These are phyloP conservation scores for Diplocarpon mali DNA, from an alignment of 2,329 filamentous ascomycete species.

Conservation along the genomic window DNA sequence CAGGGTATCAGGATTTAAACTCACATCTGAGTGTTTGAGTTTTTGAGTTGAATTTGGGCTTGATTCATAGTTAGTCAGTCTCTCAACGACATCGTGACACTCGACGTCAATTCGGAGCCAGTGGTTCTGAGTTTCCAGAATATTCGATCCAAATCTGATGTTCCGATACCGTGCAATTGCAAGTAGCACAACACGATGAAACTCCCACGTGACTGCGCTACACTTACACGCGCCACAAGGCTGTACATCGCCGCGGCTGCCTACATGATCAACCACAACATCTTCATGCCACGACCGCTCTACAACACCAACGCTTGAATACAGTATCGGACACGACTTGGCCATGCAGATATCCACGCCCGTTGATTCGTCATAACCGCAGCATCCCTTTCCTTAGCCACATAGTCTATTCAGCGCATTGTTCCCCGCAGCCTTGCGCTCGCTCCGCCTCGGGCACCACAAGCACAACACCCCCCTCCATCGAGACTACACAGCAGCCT, in stretches of 20 bases:
- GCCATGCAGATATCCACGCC: not conserved
- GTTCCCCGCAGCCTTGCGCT: slow-evolving; percentile 13
- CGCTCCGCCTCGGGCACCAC: slow-evolving; percentile 1
- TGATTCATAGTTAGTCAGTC: too few relatives aligned
- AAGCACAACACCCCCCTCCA: not conserved
- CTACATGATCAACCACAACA: slow-evolving; percentile 1
- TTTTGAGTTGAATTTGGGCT: too few relatives aligned
- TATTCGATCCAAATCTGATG: too few relatives aligned
- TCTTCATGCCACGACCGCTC: not conserved
- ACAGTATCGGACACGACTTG: slow-evolving; percentile 10
- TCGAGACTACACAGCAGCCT: slow-evolving; percentile 1
- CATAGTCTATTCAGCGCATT: not conserved
- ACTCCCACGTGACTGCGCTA: not conserved
- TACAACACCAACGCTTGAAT: slow-evolving; percentile 5
- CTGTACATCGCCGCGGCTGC: not conserved
- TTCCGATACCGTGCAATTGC: too few relatives aligned
- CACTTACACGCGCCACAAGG: not conserved
- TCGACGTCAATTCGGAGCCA: too few relatives aligned
- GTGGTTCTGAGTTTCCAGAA: too few relatives aligned
- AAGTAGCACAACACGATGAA: too few relatives aligned
- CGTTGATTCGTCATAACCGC: slow-evolving; percentile 8
- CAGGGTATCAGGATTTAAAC: too few relatives aligned
- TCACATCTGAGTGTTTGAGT: too few relatives aligned
- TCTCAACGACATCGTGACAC: too few relatives aligned
- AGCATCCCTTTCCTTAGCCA: slow-evolving; percentile 1